phyloP scores from a whole-genome alignment of 1,284 basidiomycete species.

The Cutaneotrichosporon dermatis region DNA sequence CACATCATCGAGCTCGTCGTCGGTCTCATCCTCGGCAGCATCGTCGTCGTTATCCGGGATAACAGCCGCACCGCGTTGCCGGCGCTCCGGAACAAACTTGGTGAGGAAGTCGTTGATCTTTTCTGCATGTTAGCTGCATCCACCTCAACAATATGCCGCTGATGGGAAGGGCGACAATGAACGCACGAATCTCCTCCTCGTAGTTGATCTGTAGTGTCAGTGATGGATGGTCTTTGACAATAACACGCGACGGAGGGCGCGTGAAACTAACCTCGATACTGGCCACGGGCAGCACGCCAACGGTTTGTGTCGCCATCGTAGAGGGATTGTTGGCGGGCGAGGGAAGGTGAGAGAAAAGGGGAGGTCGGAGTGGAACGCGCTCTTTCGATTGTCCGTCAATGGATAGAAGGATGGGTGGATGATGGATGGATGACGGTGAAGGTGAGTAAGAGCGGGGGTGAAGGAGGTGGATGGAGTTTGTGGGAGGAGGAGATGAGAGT shows the following conservation, averaged over 20 bases:
- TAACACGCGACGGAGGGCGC: neutral
- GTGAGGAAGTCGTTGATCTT: slow-evolving; percentile 44
- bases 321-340: neutral
- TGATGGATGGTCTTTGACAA: neutral
- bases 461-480: neutral
- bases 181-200: slow-evolving; percentile 39
- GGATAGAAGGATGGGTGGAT: no score
- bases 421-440: neutral
- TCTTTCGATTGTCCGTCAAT: no score
- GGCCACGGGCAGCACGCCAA: slow-evolving; percentile 46
- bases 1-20: slow-evolving; percentile 55
- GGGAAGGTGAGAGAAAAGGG: no score
- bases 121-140: slow-evolving; percentile 19
- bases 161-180: neutral
- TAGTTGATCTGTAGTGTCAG: slow-evolving; percentile 38
- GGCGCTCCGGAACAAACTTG: slow-evolving; percentile 32
- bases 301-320: neutral
- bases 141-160: no score
- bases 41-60: slow-evolving; percentile 30
- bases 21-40: slow-evolving; percentile 59
- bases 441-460: neutral
- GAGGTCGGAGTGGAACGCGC: no score
- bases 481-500: no score
- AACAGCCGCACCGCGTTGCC: slow-evolving; percentile 9
- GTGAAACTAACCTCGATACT: slow-evolving; percentile 38